Percentiles rank a stretch among this genome's conserved stretches.
Evolutionary conservation across 1,284 basidiomycete species (phyloP).

Genomic region (Irpex sp.): DNA sequence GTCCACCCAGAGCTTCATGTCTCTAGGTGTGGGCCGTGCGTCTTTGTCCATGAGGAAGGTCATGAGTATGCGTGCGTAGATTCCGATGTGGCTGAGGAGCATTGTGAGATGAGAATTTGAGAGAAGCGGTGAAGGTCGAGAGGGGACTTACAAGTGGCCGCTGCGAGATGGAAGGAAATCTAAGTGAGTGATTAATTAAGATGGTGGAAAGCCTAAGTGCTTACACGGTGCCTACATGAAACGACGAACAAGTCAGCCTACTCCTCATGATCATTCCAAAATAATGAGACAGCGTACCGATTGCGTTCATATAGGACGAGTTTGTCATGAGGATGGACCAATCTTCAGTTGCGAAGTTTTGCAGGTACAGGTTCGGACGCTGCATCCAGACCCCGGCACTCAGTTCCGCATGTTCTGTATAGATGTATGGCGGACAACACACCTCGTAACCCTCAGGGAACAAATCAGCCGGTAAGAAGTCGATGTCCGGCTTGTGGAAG

Average conservation of each 20-base stretch:
- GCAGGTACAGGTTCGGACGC: constrained; percentile 58
- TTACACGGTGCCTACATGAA: constrained; percentile 25
- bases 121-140: background rate
- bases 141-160: constrained; percentile 7
- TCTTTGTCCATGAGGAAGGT: constrained; percentile 52
- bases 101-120: background rate
- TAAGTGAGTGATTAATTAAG: background rate
- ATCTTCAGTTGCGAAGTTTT: constrained; percentile 60
- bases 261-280: background rate
- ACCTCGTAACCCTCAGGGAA: constrained; percentile 58
- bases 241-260: background rate
- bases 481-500: constrained; percentile 52
- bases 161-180: background rate
- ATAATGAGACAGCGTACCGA: constrained; percentile 27
- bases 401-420: background rate
- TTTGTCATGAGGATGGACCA: constrained; percentile 60
- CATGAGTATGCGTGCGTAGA: constrained; percentile 56
- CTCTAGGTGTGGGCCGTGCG: constrained; percentile 46
- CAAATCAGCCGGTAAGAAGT: constrained; percentile 54
- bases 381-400: constrained; percentile 14
- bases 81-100: constrained; percentile 45
- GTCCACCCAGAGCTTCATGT: constrained; percentile 69
- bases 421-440: constrained; percentile 5
- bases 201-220: constrained; percentile 5
- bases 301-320: constrained; percentile 51